Conservation (phyloP, 805 yeast genomes). For the Priceomyces melissophilus region DNA sequence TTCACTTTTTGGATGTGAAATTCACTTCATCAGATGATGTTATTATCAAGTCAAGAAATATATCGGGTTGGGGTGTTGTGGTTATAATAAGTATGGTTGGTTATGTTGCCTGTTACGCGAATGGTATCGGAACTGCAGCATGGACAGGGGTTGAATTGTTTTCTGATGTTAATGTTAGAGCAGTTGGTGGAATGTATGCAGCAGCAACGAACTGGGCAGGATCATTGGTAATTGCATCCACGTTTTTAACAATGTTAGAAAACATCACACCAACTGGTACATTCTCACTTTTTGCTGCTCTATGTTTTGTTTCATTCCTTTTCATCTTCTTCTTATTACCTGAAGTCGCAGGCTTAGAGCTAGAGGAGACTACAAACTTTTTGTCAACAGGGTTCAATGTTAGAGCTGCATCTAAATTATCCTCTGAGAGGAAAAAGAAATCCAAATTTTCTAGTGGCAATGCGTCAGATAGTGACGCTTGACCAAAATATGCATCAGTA, state of each 20-base stretch:
- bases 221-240: conserved; percentile 82
- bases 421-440: conserved; percentile 31
- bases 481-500: neutral
- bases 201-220: conserved; percentile 97
- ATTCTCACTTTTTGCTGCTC: conserved; percentile 82
- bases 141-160: conserved; percentile 97
- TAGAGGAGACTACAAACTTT: conserved; percentile 86
- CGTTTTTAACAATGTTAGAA: conserved; percentile 91
- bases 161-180: conserved; percentile 85
- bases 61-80: conserved; percentile 83
- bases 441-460: conserved; percentile 16
- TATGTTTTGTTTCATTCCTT: conserved; percentile 67
- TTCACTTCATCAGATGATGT: conserved; percentile 49
- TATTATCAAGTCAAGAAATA: conserved; percentile 35
- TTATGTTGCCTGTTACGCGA: conserved; percentile 86
- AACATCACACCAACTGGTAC: conserved; percentile 95
- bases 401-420: conserved; percentile 42
- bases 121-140: conserved; percentile 96
- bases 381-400: conserved; percentile 85
- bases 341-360: conserved; percentile 82
- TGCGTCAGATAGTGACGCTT: neutral
- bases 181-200: conserved; percentile 85
- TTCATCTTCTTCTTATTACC: conserved; percentile 86
- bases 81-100: conserved; percentile 81
- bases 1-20: conserved; percentile 73